A percentile compares a stretch with the other conserved stretches of the same genome.
phyloP scores from a whole-genome alignment of 495 filamentous ascomycete genomes.

The Chaetomidium leptoderma region DNA sequence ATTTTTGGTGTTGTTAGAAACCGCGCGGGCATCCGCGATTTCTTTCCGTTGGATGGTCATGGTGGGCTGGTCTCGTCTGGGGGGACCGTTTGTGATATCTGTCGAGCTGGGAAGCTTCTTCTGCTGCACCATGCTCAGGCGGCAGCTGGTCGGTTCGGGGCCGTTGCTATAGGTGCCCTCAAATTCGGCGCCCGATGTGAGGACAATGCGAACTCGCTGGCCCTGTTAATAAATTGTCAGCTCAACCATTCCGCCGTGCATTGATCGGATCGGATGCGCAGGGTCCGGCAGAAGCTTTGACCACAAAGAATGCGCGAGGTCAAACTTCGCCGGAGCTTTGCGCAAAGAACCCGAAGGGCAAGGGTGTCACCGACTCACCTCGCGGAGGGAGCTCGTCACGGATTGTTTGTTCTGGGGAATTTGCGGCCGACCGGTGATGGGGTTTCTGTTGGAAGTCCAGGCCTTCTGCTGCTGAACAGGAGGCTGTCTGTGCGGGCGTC shows the following conservation, averaged over 20 bases:
- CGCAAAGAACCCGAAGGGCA: background rate
- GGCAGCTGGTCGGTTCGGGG: conserved; percentile 57
- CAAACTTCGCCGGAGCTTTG: background rate
- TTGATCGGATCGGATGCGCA: conserved; percentile 1
- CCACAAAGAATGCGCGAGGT: background rate
- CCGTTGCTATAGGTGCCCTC: conserved; percentile 60
- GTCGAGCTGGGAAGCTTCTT: conserved; percentile 42
- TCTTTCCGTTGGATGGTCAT: conserved; percentile 82
- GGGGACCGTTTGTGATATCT: conserved; percentile 42
- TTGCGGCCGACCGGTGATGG: conserved; percentile 36
- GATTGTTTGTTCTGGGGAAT: conserved; percentile 30
- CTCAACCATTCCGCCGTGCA: conserved; percentile 13
- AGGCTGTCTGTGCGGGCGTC: conserved; percentile 36
- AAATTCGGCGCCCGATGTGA: conserved; percentile 67
- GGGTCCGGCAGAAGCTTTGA: conserved; percentile 1
- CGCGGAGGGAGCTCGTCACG: conserved; percentile 31
- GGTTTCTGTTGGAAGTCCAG: conserved; percentile 37
- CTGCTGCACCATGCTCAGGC: conserved; percentile 79
- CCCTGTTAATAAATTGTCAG: conserved; percentile 51
- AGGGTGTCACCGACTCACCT: conserved; percentile 26
- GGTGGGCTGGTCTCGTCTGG: conserved; percentile 46
- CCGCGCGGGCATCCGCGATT: conserved; percentile 59
- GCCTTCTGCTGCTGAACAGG: conserved; percentile 40
- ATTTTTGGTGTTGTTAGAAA: conserved; percentile 44
- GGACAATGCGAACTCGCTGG: conserved; percentile 59